These are phyloP conservation scores for Endocalyx cinctus DNA, from an alignment of 2,329 filamentous ascomycete genomes.

Conservation along the genomic window DNA sequence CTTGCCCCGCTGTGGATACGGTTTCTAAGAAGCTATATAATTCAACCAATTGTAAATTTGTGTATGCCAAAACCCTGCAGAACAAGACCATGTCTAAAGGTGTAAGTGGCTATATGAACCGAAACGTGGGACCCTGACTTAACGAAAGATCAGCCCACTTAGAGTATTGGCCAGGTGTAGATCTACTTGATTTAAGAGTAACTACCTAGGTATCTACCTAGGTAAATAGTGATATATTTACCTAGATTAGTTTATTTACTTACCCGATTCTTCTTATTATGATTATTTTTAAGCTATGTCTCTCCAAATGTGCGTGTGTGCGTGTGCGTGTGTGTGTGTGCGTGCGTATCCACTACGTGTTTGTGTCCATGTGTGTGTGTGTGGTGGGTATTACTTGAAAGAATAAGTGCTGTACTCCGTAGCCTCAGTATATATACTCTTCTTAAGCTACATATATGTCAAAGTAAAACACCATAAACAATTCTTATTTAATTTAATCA, in stretches of 20 bases:
- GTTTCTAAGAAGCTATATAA: not conserved
- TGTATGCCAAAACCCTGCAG: constrained; percentile 7
- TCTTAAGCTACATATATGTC: too few species aligned
- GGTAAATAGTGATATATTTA: not conserved
- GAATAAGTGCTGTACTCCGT: too few species aligned
- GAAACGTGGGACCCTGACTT: constrained; percentile 8
- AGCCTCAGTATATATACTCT: too few species aligned
- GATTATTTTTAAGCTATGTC: too few species aligned
- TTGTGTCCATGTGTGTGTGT: too few species aligned
- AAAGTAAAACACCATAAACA: too few species aligned
- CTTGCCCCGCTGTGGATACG: constrained; percentile 5
- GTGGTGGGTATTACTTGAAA: too few species aligned
- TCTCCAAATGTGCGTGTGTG: too few species aligned
- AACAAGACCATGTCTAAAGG: constrained; percentile 9
- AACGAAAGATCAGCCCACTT: constrained; percentile 6
- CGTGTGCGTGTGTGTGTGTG: too few species aligned
- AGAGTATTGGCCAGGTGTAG: constrained; percentile 3
- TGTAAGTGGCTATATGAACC: not conserved
- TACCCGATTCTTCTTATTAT: constrained; percentile 7
- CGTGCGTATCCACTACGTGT: too few species aligned
- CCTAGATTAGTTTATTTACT: not conserved
- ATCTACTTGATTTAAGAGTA: constrained; percentile 4
- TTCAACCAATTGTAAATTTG: not conserved
- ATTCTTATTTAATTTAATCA: too few species aligned
- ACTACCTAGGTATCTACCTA: not conserved